Evolutionary conservation across 2,329 filamentous ascomycete genomes (phyloP).

Genomic region (Fusarium bactridioides): DNA sequence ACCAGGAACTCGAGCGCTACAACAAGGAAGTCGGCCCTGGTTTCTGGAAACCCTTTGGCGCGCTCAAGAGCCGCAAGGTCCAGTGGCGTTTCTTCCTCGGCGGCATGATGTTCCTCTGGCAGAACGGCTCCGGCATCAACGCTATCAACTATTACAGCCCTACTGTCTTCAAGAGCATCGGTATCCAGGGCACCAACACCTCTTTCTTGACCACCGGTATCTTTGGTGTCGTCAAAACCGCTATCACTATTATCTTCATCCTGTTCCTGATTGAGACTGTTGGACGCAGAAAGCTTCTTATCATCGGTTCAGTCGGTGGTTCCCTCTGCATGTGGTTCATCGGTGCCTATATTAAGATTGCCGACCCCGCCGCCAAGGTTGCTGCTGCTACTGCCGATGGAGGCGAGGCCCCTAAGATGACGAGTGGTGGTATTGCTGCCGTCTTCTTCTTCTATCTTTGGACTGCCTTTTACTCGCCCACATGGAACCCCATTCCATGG

Average conservation of each 20-base stretch:
- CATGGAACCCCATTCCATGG: slow-evolving; percentile 80
- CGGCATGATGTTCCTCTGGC: slow-evolving; percentile 78
- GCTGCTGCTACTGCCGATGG: slow-evolving; percentile 43
- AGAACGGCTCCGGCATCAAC: slow-evolving; percentile 79
- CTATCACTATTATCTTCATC: slow-evolving; percentile 72
- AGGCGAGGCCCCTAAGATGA: slow-evolving; percentile 2
- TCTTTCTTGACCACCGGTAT: slow-evolving; percentile 71
- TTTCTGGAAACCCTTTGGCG: slow-evolving; percentile 76
- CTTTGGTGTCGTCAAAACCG: slow-evolving; percentile 79
- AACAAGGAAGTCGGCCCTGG: slow-evolving; percentile 70
- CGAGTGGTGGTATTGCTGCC: slow-evolving; percentile 67
- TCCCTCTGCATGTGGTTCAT: slow-evolving; percentile 72
- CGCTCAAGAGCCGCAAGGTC: slow-evolving; percentile 63
- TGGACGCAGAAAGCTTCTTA: slow-evolving; percentile 64
- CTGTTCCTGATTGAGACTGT: slow-evolving; percentile 71
- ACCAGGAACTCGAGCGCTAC: slow-evolving; percentile 73
- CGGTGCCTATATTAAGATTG: slow-evolving; percentile 54
- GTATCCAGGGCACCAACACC: slow-evolving; percentile 54
- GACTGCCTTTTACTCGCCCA: slow-evolving; percentile 70
- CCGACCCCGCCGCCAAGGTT: slow-evolving; percentile 52
- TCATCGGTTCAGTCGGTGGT: slow-evolving; percentile 69
- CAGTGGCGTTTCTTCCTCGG: slow-evolving; percentile 80
- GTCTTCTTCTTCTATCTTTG: slow-evolving; percentile 69
- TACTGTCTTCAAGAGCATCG: slow-evolving; percentile 54
- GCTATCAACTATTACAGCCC: slow-evolving; percentile 77